These are phyloP conservation scores for Penicillium psychrosexuale DNA, from an alignment of 2,329 filamentous ascomycete genomes.

Conservation along the genomic window DNA sequence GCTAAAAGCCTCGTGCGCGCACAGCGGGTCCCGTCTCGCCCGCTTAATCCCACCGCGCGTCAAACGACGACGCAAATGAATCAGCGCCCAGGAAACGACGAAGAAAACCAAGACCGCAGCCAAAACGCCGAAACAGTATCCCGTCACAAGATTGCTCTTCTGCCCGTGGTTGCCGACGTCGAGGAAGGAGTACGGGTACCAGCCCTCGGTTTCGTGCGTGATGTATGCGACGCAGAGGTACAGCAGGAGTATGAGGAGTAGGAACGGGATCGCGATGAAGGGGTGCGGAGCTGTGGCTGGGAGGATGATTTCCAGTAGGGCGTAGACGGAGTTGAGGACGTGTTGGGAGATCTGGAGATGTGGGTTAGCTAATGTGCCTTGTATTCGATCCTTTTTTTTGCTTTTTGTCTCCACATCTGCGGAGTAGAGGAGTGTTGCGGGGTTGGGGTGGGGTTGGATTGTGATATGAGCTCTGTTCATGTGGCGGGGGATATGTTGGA, in stretches of 20 bases:
- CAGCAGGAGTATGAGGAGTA: conserved; percentile 66
- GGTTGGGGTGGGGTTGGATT: neutral
- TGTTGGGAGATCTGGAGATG: conserved; percentile 62
- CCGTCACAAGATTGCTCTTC: conserved; percentile 55
- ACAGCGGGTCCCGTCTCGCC: conserved; percentile 18
- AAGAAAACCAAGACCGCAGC: conserved; percentile 56
- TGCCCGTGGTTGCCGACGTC: conserved; percentile 54
- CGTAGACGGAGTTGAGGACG: conserved; percentile 68
- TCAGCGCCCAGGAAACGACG: conserved; percentile 49
- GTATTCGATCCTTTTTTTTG: neutral
- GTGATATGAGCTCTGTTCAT: neutral
- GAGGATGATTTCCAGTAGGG: conserved; percentile 70
- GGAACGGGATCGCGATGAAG: conserved; percentile 63
- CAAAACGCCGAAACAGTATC: conserved; percentile 59
- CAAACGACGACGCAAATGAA: conserved; percentile 53
- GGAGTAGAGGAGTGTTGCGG: neutral
- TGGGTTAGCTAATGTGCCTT: neutral
- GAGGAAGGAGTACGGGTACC: conserved; percentile 78
- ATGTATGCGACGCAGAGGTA: conserved; percentile 75
- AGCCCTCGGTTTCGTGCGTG: conserved; percentile 65
- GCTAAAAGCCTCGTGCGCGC: neutral
- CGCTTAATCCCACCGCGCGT: conserved; percentile 34
- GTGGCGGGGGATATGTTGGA: neutral
- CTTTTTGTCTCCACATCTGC: neutral
- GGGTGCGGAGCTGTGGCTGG: conserved; percentile 62